Base-by-base conservation (phyloP, 768 basidiomycete species). In the Auriscalpium microsporum region DNA sequence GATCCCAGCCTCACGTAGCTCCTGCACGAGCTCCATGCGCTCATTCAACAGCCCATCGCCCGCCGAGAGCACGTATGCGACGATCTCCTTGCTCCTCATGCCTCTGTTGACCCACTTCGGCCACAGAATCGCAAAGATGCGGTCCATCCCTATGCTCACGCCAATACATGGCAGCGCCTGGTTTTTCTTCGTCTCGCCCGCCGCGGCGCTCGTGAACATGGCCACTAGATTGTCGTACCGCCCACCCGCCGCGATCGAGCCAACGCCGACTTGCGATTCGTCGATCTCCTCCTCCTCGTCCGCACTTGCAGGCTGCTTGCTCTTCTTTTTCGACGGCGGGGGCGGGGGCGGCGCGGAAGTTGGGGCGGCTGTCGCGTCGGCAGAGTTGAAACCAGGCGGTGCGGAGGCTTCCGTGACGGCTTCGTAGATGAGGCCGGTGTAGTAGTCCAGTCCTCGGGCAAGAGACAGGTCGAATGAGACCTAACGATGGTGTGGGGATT, bases 191-290 rank as follows among this genome's bases (percentile, higher is more conserved):
- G 81, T 80, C 51, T 84, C 83, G 2, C 82, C 85, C 0, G 90
- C 79, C 0, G 93, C 87, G 0, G 87, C 87, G 0, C 84, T 75
- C n/a, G 81, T 78, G 75, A 99, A 96, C 75, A 93, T 81, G 34
- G 90, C 87, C 1, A 99, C 95, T 21, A 99, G 86, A 53, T 86
- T 84, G 73, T 98, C 96, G 71, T 99, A 99, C 36, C 96, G 80
- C 9, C 96, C 96, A 10, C 96, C 96, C 1, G 90, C 96, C n/a
- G 94, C 96, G 68, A 99, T 95, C 13, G 94, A 96, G n/a, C 96
- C 96, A 3, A 98, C 93, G 17, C 96, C 96, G 40, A 98, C 84
- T 62, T 86, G 80, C 1, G 90, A 87, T 67, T 97, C 95, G 69
- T 98, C 95, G 38, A 93, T 73, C 62, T 94, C 95, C 52, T 91